Conservation (phyloP, 2,329 filamentous ascomycete species). For the Dendrostoma leiphaemia region DNA sequence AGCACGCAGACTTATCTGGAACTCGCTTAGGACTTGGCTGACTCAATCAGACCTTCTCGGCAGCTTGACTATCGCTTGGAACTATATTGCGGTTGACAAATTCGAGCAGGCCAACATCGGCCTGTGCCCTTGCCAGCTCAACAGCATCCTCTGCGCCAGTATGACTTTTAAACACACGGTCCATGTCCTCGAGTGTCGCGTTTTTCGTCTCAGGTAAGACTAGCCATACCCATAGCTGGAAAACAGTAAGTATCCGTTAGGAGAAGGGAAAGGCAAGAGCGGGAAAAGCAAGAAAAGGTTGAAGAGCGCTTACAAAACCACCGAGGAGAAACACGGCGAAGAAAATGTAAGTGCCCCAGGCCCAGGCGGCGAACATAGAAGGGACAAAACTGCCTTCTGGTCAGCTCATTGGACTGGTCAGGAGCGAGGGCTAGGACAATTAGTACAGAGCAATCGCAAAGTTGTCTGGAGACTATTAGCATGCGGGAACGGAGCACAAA, state of each 20-base stretch:
- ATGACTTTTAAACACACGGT: conserved; percentile 46
- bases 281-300: background rate
- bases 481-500: too few species aligned
- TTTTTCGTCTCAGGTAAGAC: conserved; percentile 55
- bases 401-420: too few species aligned
- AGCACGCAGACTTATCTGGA: too few species aligned
- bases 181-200: conserved; percentile 53
- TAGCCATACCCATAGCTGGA: conserved; percentile 43
- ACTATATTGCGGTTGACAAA: background rate
- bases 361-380: conserved; percentile 36
- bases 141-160: conserved; percentile 29
- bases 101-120: conserved; percentile 21
- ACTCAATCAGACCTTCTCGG: background rate
- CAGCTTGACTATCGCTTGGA: background rate
- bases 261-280: background rate
- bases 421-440: too few species aligned
- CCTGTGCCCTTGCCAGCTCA: conserved; percentile 23
- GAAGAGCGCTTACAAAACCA: conserved; percentile 33
- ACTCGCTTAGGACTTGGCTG: too few species aligned
- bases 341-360: conserved; percentile 57
- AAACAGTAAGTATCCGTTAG: background rate
- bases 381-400: too few species aligned
- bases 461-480: too few species aligned
- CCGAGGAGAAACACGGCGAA: conserved; percentile 49
- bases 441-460: conserved; percentile 48